Base-by-base conservation (phyloP, 208 protist species). In the Leishmania tropica region DNA sequence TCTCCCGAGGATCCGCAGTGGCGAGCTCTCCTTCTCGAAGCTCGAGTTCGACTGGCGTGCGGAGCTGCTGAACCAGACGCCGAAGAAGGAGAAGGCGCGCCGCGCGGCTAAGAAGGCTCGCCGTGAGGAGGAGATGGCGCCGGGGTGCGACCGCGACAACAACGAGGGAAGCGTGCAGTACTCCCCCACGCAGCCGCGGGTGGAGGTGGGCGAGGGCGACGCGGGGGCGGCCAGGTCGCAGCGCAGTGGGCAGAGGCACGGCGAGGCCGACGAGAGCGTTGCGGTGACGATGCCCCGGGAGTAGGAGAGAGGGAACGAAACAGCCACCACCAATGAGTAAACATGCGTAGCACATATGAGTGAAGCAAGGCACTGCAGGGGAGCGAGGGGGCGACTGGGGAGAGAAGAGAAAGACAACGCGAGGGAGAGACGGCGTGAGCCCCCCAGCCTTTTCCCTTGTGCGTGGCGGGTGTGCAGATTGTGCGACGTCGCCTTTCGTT, bases 1-100 rank as follows among this genome's bases (percentile, higher is more conserved):
- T 35, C 79, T 88, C 73, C 89, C 85, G 8, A 86, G 79, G 72
- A 71, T 78, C 75, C 84, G 85, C 78, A 71, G 82, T 42, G 89
- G 89, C 28, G 87, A 93, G 85, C 1, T 89, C 17, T 62, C 60
- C 60, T 81, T 86, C 58, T 80, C 78, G 58, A 89, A 85, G 81
- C 82, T 89, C 78, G 81, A 92, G 31, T 88, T 88, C 67, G 88
- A 92, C 80, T 89, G 83, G 86, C 83, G 83, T 48, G 83, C 83
- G 56, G 81, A 92, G 86, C 75, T 92, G 60, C 86, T 92, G 53
- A 87, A 87, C 72, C 64, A 82, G 70, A 87, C 83, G 35, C 65
- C 88, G 15, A 86, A 85, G 58, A 83, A 87, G 75, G 86, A 85
- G 81, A 81, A 80, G 76, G 42, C 13, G 60, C 81, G 77, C 35